Percentiles rank a stretch among this genome's conserved stretches.
These are phyloP conservation scores for Trichosporon coremiiforme DNA, from an alignment of 1,284 basidiomycete genomes.

Conservation along the genomic window DNA sequence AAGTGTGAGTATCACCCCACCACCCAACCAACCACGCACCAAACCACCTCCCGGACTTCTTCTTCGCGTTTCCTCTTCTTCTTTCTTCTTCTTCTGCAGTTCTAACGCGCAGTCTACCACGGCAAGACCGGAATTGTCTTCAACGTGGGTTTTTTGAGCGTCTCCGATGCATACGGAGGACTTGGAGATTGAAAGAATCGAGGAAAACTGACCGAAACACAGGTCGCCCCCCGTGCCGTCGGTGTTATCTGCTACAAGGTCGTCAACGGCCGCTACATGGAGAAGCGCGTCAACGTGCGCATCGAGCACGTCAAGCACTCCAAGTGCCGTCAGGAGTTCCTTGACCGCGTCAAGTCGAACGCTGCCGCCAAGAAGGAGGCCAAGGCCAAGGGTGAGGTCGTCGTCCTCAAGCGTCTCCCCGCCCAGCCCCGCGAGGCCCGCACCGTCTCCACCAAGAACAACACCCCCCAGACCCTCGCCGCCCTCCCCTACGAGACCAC, in stretches of 20 bases:
- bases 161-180: not conserved
- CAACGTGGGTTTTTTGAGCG: conserved; percentile 63
- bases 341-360: conserved; percentile 94
- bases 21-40: not conserved
- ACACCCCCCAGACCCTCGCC: conserved; percentile 55
- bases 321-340: conserved; percentile 97
- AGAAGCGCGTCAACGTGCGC: conserved; percentile 99
- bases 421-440: conserved; percentile 78
- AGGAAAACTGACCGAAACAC: not conserved
- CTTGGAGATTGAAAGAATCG: not conserved
- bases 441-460: conserved; percentile 73
- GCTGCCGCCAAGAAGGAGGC: conserved; percentile 80
- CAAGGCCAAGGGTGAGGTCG: conserved; percentile 86
- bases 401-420: conserved; percentile 85
- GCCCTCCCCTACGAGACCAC: conserved; percentile 68
- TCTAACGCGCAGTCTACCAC: conserved; percentile 53
- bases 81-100: not conserved
- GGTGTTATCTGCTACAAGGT: conserved; percentile 99
- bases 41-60: not conserved
- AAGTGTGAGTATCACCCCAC: conserved; percentile 63
- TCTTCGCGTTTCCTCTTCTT: not conserved
- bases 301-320: conserved; percentile 98
- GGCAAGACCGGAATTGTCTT: conserved; percentile 89
- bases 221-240: conserved; percentile 82
- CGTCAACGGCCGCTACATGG: conserved; percentile 97